Percentiles rank a stretch among this genome's conserved stretches.
These are phyloP conservation scores for Phytophthora europaea DNA, from an alignment of 352 stramenopile species.

Conservation along the genomic window DNA sequence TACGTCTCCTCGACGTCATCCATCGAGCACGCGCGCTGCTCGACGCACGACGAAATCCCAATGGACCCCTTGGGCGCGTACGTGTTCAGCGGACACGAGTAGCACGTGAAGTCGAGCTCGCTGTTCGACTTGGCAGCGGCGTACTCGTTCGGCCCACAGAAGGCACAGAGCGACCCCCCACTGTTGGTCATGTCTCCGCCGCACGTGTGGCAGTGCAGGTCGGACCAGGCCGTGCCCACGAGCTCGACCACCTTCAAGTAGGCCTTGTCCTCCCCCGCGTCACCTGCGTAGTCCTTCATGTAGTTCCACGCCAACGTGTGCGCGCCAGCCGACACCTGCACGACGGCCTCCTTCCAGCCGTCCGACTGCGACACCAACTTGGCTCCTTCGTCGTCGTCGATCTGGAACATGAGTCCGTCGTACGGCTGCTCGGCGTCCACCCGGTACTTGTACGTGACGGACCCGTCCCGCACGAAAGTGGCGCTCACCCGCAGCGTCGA, in stretches of 20 bases:
- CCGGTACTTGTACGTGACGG: constrained; percentile 81
- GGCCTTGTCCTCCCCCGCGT: constrained; percentile 75
- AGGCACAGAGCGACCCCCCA: constrained; percentile 79
- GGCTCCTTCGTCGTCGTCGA: constrained; percentile 70
- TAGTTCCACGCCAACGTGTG: constrained; percentile 87
- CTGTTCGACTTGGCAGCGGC: constrained; percentile 73
- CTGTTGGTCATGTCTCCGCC: constrained; percentile 83
- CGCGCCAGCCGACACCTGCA: constrained; percentile 60
- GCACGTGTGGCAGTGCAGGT: constrained; percentile 80
- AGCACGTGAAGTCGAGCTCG: constrained; percentile 83
- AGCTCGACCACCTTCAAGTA: constrained; percentile 86
- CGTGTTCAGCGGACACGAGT: constrained; percentile 68
- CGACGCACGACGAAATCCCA: constrained; percentile 70
- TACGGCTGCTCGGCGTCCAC: constrained; percentile 81
- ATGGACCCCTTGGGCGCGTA: constrained; percentile 82
- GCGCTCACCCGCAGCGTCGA: constrained; percentile 79
- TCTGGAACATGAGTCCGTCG: constrained; percentile 80
- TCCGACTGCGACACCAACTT: constrained; percentile 70
- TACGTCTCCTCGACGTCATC: constrained; percentile 75
- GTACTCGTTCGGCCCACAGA: constrained; percentile 86
- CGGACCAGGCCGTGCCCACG: constrained; percentile 80
- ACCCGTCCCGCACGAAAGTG: constrained; percentile 79
- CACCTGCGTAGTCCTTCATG: constrained; percentile 80
- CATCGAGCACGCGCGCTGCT: constrained; percentile 63
- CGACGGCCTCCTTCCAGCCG: constrained; percentile 74